A percentile compares a stretch with the other conserved stretches of the same genome.
phyloP scores from a whole-genome alignment of 2,329 filamentous ascomycete genomes.

The Colletotrichum aenigma region DNA sequence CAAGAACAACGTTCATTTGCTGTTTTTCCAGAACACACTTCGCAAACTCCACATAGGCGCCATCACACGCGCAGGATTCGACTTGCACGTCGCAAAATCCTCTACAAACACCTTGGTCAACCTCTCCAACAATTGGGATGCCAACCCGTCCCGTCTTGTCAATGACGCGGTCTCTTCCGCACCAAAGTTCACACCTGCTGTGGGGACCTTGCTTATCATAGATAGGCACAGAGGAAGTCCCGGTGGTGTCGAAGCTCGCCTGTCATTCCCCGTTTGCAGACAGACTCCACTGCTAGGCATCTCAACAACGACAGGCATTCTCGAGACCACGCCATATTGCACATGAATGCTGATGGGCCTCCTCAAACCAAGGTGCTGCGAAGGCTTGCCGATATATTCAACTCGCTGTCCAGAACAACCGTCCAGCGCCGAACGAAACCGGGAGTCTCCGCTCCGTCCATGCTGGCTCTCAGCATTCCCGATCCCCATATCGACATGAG shows the following conservation, averaged over 20 bases:
- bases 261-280: neutral
- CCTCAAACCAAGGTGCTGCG: neutral
- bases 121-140: neutral
- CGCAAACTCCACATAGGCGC: neutral
- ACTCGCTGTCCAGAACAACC: neutral
- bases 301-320: neutral
- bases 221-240: neutral
- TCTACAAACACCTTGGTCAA: neutral
- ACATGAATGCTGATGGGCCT: neutral
- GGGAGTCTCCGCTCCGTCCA: neutral
- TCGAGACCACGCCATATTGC: neutral
- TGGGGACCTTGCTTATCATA: neutral
- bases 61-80: neutral
- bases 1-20: neutral
- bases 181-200: neutral
- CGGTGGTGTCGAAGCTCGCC: neutral
- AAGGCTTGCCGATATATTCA: neutral
- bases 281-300: neutral
- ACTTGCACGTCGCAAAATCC: neutral
- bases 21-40: neutral
- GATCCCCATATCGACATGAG: neutral
- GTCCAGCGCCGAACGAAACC: neutral
- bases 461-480: neutral
- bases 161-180: constrained; percentile 7
- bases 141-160: constrained; percentile 22